Percentiles rank a stretch among this genome's conserved stretches.
Conservation (phyloP, 768 basidiomycete species). For the Hypsizygus marmoreus region DNA sequence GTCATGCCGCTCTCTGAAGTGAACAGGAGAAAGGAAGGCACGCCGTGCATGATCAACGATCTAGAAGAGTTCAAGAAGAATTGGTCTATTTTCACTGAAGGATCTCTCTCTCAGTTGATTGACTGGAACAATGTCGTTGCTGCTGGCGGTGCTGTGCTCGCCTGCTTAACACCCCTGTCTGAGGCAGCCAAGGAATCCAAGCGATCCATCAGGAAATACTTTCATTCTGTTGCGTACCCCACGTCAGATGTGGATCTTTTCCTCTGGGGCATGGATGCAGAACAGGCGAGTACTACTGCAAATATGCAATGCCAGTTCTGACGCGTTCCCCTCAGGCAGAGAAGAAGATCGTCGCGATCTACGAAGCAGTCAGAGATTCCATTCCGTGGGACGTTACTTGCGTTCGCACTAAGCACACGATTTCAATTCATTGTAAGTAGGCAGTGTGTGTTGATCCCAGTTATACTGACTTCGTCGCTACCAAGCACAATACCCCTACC, state of each 20-base stretch:
- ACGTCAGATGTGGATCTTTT: conserved; percentile 67
- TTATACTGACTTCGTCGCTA: background rate
- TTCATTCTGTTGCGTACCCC: conserved; percentile 55
- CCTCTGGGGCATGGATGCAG: conserved; percentile 57
- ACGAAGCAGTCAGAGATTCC: conserved; percentile 64
- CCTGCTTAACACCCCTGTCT: conserved; percentile 54
- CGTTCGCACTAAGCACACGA: conserved; percentile 64
- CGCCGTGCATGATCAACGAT: conserved; percentile 46
- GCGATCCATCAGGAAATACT: conserved; percentile 58
- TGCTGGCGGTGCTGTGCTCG: conserved; percentile 62
- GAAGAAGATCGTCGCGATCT: conserved; percentile 57
- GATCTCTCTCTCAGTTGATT: conserved; percentile 55
- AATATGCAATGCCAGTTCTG: background rate
- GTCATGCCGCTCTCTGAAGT: conserved; percentile 52
- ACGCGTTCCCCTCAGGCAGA: conserved; percentile 43
- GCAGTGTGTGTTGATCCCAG: background rate
- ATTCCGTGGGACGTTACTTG: conserved; percentile 72
- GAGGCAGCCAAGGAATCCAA: conserved; percentile 52
- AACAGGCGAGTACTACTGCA: conserved; percentile 38
- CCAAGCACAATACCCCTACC: conserved; percentile 65
- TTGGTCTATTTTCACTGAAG: conserved; percentile 65
- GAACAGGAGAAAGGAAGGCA: conserved; percentile 50
- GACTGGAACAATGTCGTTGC: conserved; percentile 68
- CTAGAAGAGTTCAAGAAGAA: conserved; percentile 65
- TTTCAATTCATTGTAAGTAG: conserved; percentile 60